Evolutionary conservation across 2,329 filamentous ascomycete genomes (phyloP), one percentile per base, ranked within the genome.

Genomic region (Drechslerella coelobrocha): DNA sequence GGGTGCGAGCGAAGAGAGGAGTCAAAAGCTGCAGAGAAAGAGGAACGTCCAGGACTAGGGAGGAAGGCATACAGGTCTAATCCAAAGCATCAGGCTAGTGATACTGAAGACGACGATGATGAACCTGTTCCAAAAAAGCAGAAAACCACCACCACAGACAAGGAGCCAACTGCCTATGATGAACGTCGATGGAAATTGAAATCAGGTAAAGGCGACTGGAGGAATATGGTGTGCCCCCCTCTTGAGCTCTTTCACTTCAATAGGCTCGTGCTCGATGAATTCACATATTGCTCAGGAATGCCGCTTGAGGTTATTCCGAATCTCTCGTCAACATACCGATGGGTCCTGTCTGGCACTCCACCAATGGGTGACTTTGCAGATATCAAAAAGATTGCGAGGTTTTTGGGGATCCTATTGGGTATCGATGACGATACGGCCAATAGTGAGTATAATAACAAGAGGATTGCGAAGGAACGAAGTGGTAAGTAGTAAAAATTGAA

Each of bases 301-400:
- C 60, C 61, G 1, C 77, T 80, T 68, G 76, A 80, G 0, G 78
- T 80, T 0, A 77, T 86, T 3, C 78, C 81, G 5, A 78, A 78
- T 0, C 74, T 88, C 0, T 75, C 80, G 24, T 81, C 84, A 9
- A 78, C 81, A 43, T 84, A 83, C 41, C 82, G 82, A 59, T 89
- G 86, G 86, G 79, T 86, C 5, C 78, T 89, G 1, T 89, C 86
- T 0, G 87, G 84, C 2, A 89, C 87, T 0, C 86, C 87, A 0
- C 80, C 81, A 0, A 75, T 88, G 1, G 80, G 81, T 3, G 82
- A 84, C 59, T 87, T 87, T 73, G 81, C 82, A 0, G 84, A 87
- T 72, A 79, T 89, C 7, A 84, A 86, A 55, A 81, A 81, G 14
- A 85, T 88, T 63, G 85, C 85, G 0, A 78, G 78, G 0, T 82